Percentiles rank a stretch among this genome's conserved stretches.
phyloP scores from a whole-genome alignment of 441 rosid species.

The Corymbia calophylla region DNA sequence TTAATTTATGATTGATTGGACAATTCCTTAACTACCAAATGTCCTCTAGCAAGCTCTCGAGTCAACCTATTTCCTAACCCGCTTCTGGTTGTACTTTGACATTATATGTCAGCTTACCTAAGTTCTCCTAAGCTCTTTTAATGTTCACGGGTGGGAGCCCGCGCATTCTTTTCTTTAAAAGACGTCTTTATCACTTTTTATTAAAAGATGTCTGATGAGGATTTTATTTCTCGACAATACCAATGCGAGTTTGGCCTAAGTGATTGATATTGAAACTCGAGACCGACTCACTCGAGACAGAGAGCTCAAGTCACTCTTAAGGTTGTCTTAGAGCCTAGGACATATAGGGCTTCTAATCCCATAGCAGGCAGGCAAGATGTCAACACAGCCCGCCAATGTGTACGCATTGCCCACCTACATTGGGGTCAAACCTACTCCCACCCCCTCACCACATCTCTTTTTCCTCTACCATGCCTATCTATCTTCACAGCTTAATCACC shows the following conservation, averaged over 20 bases:
- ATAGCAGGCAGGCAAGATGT: background rate
- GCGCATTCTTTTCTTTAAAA: background rate
- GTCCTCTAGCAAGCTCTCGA: background rate
- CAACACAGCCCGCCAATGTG: background rate
- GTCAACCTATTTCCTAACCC: background rate
- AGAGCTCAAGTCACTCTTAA: background rate
- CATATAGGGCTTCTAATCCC: background rate
- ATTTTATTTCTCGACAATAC: background rate
- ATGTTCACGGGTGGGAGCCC: background rate
- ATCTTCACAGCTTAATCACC: background rate
- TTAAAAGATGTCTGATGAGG: background rate
- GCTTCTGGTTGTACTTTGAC: background rate
- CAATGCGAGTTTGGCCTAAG: background rate
- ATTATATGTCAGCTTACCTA: background rate
- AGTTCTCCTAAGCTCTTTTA: background rate
- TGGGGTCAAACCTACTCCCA: background rate
- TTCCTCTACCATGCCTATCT: background rate
- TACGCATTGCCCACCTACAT: background rate
- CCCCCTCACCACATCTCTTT: background rate
- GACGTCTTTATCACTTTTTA: background rate
- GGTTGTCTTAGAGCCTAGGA: background rate
- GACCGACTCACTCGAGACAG: background rate
- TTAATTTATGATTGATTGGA: background rate
- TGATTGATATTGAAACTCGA: background rate
- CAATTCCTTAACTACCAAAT: background rate